Conservation (phyloP, 2,329 filamentous ascomycete species). For the Zasmidium angulare region DNA sequence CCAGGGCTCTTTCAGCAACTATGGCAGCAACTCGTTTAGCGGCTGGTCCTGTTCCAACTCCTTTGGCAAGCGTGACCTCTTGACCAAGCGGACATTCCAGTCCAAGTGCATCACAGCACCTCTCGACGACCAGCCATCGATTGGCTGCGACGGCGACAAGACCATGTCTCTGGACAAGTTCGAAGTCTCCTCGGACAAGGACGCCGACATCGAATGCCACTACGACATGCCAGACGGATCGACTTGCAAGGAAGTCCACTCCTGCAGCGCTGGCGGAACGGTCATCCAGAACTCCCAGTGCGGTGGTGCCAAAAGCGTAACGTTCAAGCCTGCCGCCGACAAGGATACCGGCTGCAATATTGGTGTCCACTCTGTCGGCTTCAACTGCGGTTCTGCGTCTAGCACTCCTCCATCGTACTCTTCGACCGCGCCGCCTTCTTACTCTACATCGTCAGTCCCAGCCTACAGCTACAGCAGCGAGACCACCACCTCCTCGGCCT, state of each 20-base stretch:
- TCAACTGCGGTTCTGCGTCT: conserved; percentile 62
- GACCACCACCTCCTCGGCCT: conserved; percentile 6
- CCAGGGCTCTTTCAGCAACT: conserved; percentile 62
- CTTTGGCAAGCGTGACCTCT: conserved; percentile 59
- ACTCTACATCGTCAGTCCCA: conserved; percentile 17
- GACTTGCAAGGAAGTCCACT: conserved; percentile 73
- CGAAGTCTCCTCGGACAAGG: conserved; percentile 70
- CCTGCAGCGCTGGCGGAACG: conserved; percentile 67
- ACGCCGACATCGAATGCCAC: conserved; percentile 75
- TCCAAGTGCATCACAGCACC: conserved; percentile 44
- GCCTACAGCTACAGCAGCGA: conserved; percentile 15
- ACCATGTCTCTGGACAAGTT: conserved; percentile 74
- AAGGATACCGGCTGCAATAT: conserved; percentile 58
- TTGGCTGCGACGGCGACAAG: conserved; percentile 49
- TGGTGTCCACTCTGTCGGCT: conserved; percentile 71
- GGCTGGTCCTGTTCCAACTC: conserved; percentile 69
- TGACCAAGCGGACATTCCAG: conserved; percentile 47
- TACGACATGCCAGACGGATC: conserved; percentile 83
- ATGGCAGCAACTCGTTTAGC: conserved; percentile 71
- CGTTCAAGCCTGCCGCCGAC: conserved; percentile 55
- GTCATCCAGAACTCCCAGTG: conserved; percentile 82
- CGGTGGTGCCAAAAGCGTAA: conserved; percentile 82
- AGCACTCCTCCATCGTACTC: conserved; percentile 31
- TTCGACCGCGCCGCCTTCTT: conserved; percentile 26
- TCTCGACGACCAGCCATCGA: conserved; percentile 45